Evolutionary conservation across 192 early-diverging fungal genomes (phyloP).

Genomic region (Linnemannia zychae): DNA sequence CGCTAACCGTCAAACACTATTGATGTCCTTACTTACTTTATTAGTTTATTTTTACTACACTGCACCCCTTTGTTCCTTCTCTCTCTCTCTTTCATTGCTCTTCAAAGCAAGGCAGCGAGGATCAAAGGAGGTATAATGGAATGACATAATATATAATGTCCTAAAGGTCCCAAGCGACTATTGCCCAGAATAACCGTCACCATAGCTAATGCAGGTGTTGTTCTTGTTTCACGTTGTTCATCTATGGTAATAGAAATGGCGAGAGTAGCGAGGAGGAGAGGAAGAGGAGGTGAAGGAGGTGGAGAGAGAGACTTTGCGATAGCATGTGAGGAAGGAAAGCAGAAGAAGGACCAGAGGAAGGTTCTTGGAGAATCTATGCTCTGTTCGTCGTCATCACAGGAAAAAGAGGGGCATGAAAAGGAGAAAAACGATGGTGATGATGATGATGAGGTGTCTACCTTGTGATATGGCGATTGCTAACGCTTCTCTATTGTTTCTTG

Average conservation of each 20-base stretch:
- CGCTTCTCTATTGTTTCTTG: background rate
- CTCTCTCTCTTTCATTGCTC: too few species aligned
- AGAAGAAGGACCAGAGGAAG: background rate
- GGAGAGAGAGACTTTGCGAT: background rate
- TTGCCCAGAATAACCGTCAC: constrained; percentile 3
- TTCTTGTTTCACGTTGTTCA: background rate
- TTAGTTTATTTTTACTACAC: too few species aligned
- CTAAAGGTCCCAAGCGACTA: background rate
- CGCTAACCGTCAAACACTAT: too few species aligned
- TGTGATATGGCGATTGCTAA: background rate
- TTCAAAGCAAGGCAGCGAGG: constrained; percentile 1
- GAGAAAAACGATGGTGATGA: too few species aligned
- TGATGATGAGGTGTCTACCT: too few species aligned
- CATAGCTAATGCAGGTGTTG: background rate
- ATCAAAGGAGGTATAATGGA: constrained; percentile 20
- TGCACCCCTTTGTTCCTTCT: too few species aligned
- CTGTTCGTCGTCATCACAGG: background rate
- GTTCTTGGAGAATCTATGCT: constrained; percentile 1
- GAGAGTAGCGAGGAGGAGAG: background rate
- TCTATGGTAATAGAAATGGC: background rate
- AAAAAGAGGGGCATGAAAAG: too few species aligned
- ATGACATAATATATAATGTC: background rate
- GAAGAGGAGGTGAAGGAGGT: background rate
- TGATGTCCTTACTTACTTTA: too few species aligned
- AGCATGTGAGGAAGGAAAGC: background rate